A percentile compares a stretch with the other conserved stretches of the same genome.
Evolutionary conservation across 768 basidiomycete genomes (phyloP).

Genomic region (Gyrodon lividus): DNA sequence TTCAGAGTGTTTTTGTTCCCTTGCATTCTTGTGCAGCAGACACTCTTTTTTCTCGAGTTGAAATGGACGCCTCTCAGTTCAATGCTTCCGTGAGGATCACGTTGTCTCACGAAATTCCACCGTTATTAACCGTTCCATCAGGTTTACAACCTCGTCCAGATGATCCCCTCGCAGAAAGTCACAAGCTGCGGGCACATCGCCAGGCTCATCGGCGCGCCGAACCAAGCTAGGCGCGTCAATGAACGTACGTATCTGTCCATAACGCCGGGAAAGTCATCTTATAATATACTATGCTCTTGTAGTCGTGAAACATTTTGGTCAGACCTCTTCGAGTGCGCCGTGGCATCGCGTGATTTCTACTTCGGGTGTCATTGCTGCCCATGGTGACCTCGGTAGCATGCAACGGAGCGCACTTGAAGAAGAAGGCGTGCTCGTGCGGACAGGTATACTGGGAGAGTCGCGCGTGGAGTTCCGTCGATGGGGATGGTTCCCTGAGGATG

Average conservation of each 20-base stretch:
- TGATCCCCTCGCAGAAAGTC: conserved; percentile 63
- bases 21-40: neutral
- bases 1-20: neutral
- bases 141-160: conserved; percentile 68
- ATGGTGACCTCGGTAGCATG: conserved; percentile 66
- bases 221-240: conserved; percentile 75
- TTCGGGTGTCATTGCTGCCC: conserved; percentile 67
- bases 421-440: conserved; percentile 71
- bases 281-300: neutral
- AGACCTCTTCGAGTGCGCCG: conserved; percentile 61
- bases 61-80: conserved; percentile 19
- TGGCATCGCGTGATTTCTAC: conserved; percentile 77
- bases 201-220: conserved; percentile 72
- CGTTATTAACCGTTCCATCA: conserved; percentile 21
- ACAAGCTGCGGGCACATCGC: conserved; percentile 81
- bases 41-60: neutral
- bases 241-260: conserved; percentile 49
- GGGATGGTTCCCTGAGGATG: conserved; percentile 62
- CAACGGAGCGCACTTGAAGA: conserved; percentile 68
- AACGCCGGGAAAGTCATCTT: neutral
- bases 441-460: conserved; percentile 50
- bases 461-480: conserved; percentile 52
- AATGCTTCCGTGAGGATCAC: conserved; percentile 15
- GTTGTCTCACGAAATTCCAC: neutral
- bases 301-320: conserved; percentile 73